Evolutionary conservation across 2,329 filamentous ascomycete genomes (phyloP).

Genomic region (Colletotrichum sp.): DNA sequence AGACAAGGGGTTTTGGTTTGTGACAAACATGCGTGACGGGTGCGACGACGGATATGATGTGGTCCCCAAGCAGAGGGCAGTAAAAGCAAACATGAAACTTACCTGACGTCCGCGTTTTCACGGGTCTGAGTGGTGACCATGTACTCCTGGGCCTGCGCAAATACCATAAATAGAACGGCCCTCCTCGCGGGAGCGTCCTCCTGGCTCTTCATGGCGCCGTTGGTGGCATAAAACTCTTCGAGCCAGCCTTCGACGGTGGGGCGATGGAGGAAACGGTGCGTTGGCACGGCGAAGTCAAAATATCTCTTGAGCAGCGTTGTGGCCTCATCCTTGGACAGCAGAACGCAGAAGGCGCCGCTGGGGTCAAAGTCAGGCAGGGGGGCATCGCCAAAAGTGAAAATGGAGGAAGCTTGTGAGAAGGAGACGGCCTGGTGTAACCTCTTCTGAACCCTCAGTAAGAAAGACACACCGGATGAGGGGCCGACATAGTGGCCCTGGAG

Average conservation of each 20-base stretch:
- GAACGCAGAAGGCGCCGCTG: conserved; percentile 35
- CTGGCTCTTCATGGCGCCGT: conserved; percentile 30
- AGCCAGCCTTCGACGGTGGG: conserved; percentile 55
- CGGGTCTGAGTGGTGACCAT: conserved; percentile 16
- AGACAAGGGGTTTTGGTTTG: background rate
- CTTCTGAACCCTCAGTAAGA: conserved; percentile 34
- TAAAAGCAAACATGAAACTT: background rate
- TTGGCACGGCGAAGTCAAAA: conserved; percentile 62
- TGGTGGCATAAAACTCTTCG: conserved; percentile 43
- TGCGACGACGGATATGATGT: background rate
- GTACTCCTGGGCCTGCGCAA: conserved; percentile 56
- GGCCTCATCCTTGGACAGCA: conserved; percentile 43
- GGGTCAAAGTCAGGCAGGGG: conserved; percentile 46
- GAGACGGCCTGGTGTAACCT: conserved; percentile 26
- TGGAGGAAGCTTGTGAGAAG: conserved; percentile 41
- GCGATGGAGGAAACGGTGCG: conserved; percentile 59
- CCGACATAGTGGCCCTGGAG: conserved; percentile 36
- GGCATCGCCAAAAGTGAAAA: conserved; percentile 56
- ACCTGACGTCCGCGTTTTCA: conserved; percentile 16
- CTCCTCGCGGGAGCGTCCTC: conserved; percentile 31
- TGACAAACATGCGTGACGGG: background rate
- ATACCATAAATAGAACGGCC: conserved; percentile 53
- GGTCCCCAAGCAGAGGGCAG: background rate
- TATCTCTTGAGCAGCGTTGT: conserved; percentile 51
- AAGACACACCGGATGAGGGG: conserved; percentile 34